Conservation (phyloP, 345 rosid species). For the Dipteronia sinensis region DNA sequence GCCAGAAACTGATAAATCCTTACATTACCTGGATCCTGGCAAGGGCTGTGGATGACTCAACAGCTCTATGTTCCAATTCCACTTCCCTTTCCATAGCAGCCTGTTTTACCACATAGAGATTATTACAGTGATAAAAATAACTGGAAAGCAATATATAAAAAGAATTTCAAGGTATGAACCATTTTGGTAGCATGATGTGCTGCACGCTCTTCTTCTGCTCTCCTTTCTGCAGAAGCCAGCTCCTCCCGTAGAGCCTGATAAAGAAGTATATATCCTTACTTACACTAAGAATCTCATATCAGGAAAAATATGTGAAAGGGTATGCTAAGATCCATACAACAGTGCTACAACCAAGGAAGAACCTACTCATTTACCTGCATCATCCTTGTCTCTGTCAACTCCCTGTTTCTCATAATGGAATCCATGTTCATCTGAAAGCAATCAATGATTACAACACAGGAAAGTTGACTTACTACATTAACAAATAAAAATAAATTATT, state of each 20-base stretch:
- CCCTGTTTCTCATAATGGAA: slow-evolving; percentile 95
- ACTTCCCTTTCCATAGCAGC: slow-evolving; percentile 97
- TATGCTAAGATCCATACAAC: not conserved
- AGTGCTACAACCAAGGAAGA: slow-evolving; percentile 14
- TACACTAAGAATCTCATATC: slow-evolving; percentile 10
- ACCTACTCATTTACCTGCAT: slow-evolving; percentile 72
- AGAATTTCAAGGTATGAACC: slow-evolving; percentile 46
- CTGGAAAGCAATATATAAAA: slow-evolving; percentile 4
- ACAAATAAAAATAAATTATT: not conserved
- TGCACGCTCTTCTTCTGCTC: slow-evolving; percentile 93
- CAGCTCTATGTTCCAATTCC: slow-evolving; percentile 91
- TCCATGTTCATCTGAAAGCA: slow-evolving; percentile 82
- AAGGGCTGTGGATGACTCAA: slow-evolving; percentile 91
- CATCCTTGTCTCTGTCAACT: slow-evolving; percentile 97
- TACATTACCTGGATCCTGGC: slow-evolving; percentile 88
- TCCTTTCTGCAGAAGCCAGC: slow-evolving; percentile 84
- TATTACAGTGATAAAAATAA: slow-evolving; percentile 16
- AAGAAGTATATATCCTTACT: slow-evolving; percentile 25
- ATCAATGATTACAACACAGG: slow-evolving; percentile 13
- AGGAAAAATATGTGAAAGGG: slow-evolving; percentile 20
- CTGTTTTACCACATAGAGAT: slow-evolving; percentile 42
- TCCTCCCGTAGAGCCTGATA: slow-evolving; percentile 93
- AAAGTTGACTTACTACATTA: slow-evolving; percentile 10
- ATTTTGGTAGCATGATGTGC: slow-evolving; percentile 93
- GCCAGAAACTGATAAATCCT: slow-evolving; percentile 19